Percentiles rank a stretch among this genome's conserved stretches.
Conservation (phyloP, 352 stramenopile genomes). For the Pythium phragmiticola region DNA sequence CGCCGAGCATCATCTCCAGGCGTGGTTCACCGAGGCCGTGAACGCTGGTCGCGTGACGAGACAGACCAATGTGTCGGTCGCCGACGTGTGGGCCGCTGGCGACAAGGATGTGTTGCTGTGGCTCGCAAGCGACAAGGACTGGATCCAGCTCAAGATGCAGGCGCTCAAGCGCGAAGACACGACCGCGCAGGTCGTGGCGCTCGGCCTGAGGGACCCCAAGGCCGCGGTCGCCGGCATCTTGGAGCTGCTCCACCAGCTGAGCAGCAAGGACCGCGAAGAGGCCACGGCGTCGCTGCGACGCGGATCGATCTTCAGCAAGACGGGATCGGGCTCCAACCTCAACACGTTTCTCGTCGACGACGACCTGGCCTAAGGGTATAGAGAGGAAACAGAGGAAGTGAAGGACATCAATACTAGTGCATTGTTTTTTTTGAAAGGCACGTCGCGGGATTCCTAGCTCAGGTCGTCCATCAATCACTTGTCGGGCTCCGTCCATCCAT, state of each 20-base stretch:
- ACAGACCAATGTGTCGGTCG: conserved; percentile 61
- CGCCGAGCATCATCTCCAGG: conserved; percentile 65
- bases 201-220: conserved; percentile 79
- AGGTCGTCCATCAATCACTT: no score
- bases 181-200: conserved; percentile 69
- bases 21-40: conserved; percentile 81
- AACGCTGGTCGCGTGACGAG: conserved; percentile 69
- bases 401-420: no score
- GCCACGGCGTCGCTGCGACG: conserved; percentile 72
- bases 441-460: no score
- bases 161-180: conserved; percentile 69
- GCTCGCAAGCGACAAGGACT: conserved; percentile 78
- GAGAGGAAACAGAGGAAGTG: no score
- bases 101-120: conserved; percentile 85
- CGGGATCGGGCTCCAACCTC: conserved; percentile 40
- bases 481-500: no score
- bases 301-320: conserved; percentile 88
- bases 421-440: no score
- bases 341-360: conserved; percentile 32
- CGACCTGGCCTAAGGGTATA: conserved; percentile 18
- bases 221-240: conserved; percentile 82
- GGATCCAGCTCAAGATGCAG: conserved; percentile 57
- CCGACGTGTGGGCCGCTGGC: conserved; percentile 57
- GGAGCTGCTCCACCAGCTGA: conserved; percentile 81
- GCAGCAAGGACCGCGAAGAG: conserved; percentile 83